Percentiles rank a stretch among this genome's conserved stretches.
Conservation (phyloP, 1,284 basidiomycete species). For the Tylopilus orsonianus region DNA sequence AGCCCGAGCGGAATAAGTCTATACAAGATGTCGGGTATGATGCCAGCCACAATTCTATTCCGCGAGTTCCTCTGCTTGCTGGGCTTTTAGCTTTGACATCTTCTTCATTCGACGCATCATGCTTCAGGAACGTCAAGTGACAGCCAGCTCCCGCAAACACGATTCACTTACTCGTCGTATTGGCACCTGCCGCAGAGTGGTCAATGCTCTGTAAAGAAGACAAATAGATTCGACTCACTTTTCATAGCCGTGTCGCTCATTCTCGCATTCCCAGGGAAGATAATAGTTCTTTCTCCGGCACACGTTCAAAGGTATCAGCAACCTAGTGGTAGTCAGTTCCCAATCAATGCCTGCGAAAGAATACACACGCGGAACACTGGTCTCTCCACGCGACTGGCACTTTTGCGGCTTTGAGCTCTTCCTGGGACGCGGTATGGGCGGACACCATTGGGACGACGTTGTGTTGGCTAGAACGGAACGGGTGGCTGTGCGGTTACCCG, state of each 20-base stretch:
- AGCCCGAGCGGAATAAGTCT: conserved; percentile 8
- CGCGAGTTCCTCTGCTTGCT: conserved; percentile 54
- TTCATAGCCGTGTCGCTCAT: conserved; percentile 75
- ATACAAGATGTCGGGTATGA: conserved; percentile 17
- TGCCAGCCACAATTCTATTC: conserved; percentile 26
- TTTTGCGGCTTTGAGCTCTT: conserved; percentile 74
- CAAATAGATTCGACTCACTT: conserved; percentile 49
- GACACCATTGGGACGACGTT: conserved; percentile 53
- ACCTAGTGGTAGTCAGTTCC: conserved; percentile 42
- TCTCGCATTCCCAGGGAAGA: conserved; percentile 81
- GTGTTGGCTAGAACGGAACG: background rate
- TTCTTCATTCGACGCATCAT: conserved; percentile 84
- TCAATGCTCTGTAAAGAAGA: conserved; percentile 4
- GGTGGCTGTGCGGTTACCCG: background rate
- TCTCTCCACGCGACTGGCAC: conserved; percentile 88
- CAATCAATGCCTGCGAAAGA: background rate
- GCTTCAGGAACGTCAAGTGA: conserved; percentile 40
- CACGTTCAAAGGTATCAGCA: conserved; percentile 83
- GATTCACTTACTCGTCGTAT: conserved; percentile 82
- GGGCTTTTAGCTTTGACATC: conserved; percentile 69
- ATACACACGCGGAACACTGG: conserved; percentile 80
- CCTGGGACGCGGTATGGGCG: conserved; percentile 49
- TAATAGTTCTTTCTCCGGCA: conserved; percentile 75
- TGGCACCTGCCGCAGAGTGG: conserved; percentile 61
- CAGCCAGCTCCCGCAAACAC: background rate